Evolutionary conservation across 78 protist species (phyloP), one percentile per base, ranked within the genome.

Genomic region (Bigelowiella natans): DNA sequence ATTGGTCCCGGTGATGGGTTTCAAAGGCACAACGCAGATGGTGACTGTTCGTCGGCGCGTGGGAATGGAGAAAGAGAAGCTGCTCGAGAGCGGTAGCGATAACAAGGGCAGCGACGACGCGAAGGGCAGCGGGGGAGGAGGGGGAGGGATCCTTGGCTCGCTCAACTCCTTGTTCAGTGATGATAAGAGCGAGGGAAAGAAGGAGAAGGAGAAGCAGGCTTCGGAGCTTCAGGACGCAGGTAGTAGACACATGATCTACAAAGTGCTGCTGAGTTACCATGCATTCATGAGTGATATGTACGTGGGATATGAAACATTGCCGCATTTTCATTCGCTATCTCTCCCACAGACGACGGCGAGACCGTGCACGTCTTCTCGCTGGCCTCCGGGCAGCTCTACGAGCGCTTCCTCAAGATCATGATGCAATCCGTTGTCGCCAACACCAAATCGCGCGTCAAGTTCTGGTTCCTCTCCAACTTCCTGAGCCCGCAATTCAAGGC

Each of bases 341-440:
- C n/a, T n/a, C n/a, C n/a, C n/a, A n/a, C n/a, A n/a, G 73, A n/a
- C 40, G 85, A 0, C 0, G 29, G 38, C 0, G 96, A 96, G 28
- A 92, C 95, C 0, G 93, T 98, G 34, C 95, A 98, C 94, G 86
- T 98, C 28, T 98, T 98, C 94, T 94, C 97, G 0, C 89, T 98
- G 7, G 99, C 99, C 1, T 94, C 97, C 18, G 99, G 99, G 0
- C 99, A 96, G 82, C 94, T 97, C 39, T 98, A 98, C 92, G 99
- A 98, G 89, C 94, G 99, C 26, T 96, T 97, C 82, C 86, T 97
- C 64, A 82, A 92, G 89, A 96, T 98, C 92, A 97, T 98, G 99
- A 95, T 97, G 96, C 73, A 92, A 89, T 30, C 37, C 37, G 38
- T 38, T n/a, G 88, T 88, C 0, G 11, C 31, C 0, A 88, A 89